Evolutionary conservation across 495 filamentous ascomycete species (phyloP), one percentile per base, ranked within the genome.

Genomic region (Lophiotrema nucula): DNA sequence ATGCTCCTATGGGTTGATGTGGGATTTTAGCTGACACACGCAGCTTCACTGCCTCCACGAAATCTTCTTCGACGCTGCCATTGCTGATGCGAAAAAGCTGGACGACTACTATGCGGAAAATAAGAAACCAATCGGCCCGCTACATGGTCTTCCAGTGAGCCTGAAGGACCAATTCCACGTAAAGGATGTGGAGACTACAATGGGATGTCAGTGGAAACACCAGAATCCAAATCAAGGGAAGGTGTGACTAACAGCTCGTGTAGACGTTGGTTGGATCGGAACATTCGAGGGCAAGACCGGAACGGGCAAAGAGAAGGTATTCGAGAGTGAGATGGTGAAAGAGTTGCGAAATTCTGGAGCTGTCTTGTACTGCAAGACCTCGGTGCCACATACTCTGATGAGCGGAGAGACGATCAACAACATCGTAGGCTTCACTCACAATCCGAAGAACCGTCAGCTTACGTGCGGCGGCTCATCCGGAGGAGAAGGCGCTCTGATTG

Each of bases 111-210:
- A 65, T 49, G 60, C 62, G 3, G 31, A 67, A 53, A 54, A 70
- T 58, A 66, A 67, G 51, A 60, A 58, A 45, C 63, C 59, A 1
- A 47, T 72, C 21, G 77, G 77, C 0, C 83, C 83, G 0, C 69
- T 88, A 0, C 85, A 88, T 56, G 85, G 85, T 21, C 71, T 88
- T 1, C 86, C 85, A 0, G 58, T 88, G 15, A 85, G 82, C 48
- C 67, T 88, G 12, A 88, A 88, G 69, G 85, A 88, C 58, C 85
- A 87, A 64, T 88, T 87, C 67, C 85, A 87, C 50, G 76, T 88
- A 49, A 80, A 80, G 51, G 81, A 76, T 0, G 75, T 82, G 0
- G 84, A 88, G 49, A 87, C 82, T 0, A 83, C 79, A 0, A 85
- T 88, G 78, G 85, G 83, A 15, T 73, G n/a, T n/a, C n/a, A n/a